Conservation (phyloP, 371 early-diverging fungal species). For the Syncephalastrum sp. region DNA sequence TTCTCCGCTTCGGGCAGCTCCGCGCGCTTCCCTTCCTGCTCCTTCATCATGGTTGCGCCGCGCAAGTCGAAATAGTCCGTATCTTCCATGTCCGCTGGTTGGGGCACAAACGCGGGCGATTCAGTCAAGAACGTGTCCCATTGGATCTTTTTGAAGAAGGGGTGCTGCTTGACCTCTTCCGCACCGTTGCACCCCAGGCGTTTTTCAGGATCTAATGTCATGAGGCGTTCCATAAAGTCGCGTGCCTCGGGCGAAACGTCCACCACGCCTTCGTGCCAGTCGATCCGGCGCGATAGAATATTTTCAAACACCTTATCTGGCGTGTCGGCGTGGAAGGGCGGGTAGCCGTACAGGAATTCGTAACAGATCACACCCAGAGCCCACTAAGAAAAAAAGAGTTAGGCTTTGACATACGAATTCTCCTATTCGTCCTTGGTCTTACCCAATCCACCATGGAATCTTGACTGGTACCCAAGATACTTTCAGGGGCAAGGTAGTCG, state of each 20-base stretch:
- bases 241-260: conserved; percentile 79
- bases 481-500: conserved; percentile 96
- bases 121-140: conserved; percentile 69
- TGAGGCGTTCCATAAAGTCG: conserved; percentile 84
- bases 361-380: conserved; percentile 88
- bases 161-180: conserved; percentile 67
- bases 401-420: too few species aligned
- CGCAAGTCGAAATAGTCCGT: conserved; percentile 94
- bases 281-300: conserved; percentile 72
- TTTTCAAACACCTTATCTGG: conserved; percentile 86
- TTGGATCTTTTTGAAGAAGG: conserved; percentile 63
- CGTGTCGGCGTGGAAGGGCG: conserved; percentile 84
- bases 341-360: conserved; percentile 85
- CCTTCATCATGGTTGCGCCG: conserved; percentile 64
- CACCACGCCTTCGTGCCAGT: conserved; percentile 68
- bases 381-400: conserved; percentile 58
- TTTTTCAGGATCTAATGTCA: conserved; percentile 70
- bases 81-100: conserved; percentile 75
- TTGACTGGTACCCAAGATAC: conserved; percentile 83
- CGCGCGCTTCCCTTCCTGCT: conserved; percentile 27
- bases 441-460: conserved; percentile 91
- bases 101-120: conserved; percentile 86
- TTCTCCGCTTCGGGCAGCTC: conserved; percentile 13
- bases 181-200: conserved; percentile 78
- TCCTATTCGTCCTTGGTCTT: conserved; percentile 12